Conservation (phyloP, 192 early-diverging fungal species). For the Entomortierella beljakovae region DNA sequence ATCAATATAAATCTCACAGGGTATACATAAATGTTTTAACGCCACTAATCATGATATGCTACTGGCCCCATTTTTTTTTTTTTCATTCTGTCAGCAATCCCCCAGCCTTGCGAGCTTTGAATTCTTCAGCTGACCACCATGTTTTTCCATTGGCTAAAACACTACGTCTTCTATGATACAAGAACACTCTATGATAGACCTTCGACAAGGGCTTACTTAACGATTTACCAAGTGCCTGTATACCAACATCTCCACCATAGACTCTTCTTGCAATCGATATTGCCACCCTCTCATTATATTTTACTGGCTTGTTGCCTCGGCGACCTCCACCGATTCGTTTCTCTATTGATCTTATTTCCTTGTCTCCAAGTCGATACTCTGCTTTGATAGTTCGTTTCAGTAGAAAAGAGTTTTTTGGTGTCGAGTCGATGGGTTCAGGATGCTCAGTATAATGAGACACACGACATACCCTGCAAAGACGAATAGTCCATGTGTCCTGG, state of each 20-base stretch:
- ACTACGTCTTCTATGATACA: neutral
- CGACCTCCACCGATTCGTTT: neutral
- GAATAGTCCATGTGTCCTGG: neutral
- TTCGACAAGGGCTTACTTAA: neutral
- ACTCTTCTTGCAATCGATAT: neutral
- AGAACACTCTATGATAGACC: neutral
- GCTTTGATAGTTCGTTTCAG: neutral
- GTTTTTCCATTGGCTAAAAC: neutral
- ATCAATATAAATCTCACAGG: too few species aligned
- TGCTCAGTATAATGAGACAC: neutral
- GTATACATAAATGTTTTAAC: too few species aligned
- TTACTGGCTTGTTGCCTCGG: neutral
- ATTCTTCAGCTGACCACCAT: neutral
- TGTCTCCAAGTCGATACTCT: neutral
- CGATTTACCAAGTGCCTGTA: neutral
- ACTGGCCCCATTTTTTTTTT: too few species aligned
- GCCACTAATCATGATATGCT: too few species aligned
- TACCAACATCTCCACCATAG: slow-evolving; percentile 17
- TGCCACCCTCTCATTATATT: neutral
- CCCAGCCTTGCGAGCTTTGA: neutral
- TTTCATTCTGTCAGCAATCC: too few species aligned
- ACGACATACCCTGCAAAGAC: slow-evolving; percentile 4
- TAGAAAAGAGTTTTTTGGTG: neutral
- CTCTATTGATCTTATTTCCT: neutral
- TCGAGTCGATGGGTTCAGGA: neutral